Conservation (phyloP, 2,329 filamentous ascomycete species). For the Beauveria varroae region DNA sequence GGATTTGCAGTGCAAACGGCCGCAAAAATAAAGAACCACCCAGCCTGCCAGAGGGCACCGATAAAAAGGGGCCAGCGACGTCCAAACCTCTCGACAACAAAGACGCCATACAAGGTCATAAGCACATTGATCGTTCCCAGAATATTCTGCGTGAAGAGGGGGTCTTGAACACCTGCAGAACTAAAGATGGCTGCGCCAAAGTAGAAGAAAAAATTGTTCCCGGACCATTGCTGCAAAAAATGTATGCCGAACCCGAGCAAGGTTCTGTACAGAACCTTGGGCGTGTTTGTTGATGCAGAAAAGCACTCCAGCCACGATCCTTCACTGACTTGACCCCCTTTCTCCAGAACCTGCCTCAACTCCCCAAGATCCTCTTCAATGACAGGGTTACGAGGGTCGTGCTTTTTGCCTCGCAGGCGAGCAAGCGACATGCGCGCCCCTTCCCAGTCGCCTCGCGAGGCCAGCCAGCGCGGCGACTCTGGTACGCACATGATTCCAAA, state of each 20-base stretch:
- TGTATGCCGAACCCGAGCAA: constrained; percentile 56
- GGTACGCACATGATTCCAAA: constrained; percentile 46
- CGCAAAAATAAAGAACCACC: constrained; percentile 59
- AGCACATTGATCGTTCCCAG: constrained; percentile 60
- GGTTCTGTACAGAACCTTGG: constrained; percentile 57
- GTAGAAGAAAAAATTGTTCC: constrained; percentile 54
- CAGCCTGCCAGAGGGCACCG: constrained; percentile 60
- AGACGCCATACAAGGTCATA: constrained; percentile 60
- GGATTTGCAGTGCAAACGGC: constrained; percentile 42
- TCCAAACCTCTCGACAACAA: constrained; percentile 59
- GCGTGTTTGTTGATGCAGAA: constrained; percentile 40
- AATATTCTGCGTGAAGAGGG: constrained; percentile 61
- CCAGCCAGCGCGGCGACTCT: constrained; percentile 51
- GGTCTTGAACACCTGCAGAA: constrained; percentile 58
- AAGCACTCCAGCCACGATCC: constrained; percentile 55
- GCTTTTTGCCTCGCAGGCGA: constrained; percentile 43
- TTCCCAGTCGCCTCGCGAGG: constrained; percentile 38
- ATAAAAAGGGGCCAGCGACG: constrained; percentile 60
- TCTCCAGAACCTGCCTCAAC: constrained; percentile 40
- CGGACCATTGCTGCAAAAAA: constrained; percentile 61
- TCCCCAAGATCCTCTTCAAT: constrained; percentile 47
- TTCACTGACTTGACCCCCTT: constrained; percentile 35
- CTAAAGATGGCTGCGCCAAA: constrained; percentile 63
- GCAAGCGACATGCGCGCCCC: constrained; percentile 43
- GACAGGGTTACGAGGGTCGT: constrained; percentile 35